A percentile compares a stretch with the other conserved stretches of the same genome.
Conservation (phyloP, 345 rosid genomes). For the Mangifera indica region DNA sequence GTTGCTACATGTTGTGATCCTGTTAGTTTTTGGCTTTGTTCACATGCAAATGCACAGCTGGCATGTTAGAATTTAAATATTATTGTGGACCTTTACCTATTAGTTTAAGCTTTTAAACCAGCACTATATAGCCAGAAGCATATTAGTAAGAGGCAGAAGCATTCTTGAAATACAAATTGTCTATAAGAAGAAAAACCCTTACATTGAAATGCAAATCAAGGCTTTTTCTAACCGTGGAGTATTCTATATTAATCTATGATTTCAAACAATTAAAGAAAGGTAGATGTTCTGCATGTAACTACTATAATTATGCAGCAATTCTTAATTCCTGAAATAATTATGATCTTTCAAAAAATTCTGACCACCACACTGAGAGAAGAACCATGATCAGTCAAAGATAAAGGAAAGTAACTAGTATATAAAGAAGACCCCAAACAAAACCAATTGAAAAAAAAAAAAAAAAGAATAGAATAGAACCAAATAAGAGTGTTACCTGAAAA, state of each 20-base stretch:
- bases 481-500: slow-evolving; percentile 63
- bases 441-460: not conserved
- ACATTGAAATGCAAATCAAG: not conserved
- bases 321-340: not conserved
- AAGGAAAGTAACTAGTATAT: not conserved
- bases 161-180: not conserved
- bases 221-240: not conserved
- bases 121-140: not conserved
- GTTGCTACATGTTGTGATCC: too few relatives aligned
- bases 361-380: slow-evolving; percentile 1
- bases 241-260: not conserved
- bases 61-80: too few relatives aligned
- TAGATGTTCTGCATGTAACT: not conserved
- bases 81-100: too few relatives aligned
- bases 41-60: too few relatives aligned
- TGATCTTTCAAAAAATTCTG: not conserved
- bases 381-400: not conserved
- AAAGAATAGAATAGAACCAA: not conserved
- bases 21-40: too few relatives aligned
- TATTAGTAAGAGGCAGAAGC: not conserved
- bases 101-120: too few relatives aligned
- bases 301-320: not conserved
- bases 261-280: not conserved
- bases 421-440: slow-evolving; percentile 4
- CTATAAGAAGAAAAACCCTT: not conserved